Conservation (phyloP, 2,329 filamentous ascomycete genomes). For the Septoria petroselini region DNA sequence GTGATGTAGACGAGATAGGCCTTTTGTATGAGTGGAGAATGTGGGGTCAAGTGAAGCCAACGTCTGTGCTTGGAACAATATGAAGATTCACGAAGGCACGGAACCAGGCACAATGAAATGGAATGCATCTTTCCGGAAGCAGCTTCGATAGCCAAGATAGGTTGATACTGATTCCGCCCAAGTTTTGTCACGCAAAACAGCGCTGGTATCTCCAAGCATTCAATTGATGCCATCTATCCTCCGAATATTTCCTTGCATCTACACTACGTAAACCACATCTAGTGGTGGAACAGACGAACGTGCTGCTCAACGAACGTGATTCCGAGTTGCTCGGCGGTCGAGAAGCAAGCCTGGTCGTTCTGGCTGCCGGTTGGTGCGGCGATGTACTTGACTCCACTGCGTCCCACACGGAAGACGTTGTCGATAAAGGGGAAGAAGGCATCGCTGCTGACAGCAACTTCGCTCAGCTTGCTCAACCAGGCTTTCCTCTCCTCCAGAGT, state of each 20-base stretch:
- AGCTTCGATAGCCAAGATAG: not conserved
- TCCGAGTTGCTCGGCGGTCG: constrained; percentile 84
- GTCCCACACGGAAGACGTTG: constrained; percentile 87
- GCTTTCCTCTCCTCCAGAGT: constrained; percentile 76
- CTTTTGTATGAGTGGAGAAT: constrained; percentile 9
- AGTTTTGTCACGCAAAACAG: not conserved
- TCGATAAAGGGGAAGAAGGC: constrained; percentile 99
- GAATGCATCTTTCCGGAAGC: not conserved
- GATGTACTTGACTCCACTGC: constrained; percentile 92
- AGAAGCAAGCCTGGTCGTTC: constrained; percentile 77
- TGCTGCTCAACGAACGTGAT: constrained; percentile 97
- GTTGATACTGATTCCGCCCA: not conserved
- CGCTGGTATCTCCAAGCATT: constrained; percentile 18
- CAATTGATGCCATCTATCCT: constrained; percentile 6
- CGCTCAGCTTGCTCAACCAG: constrained; percentile 77
- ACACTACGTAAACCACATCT: constrained; percentile 32
- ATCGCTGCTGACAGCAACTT: constrained; percentile 87
- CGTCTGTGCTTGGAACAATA: constrained; percentile 20
- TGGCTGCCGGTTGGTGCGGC: constrained; percentile 88
- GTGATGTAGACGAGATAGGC: constrained; percentile 1
- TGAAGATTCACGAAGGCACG: constrained; percentile 10
- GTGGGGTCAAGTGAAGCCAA: constrained; percentile 12
- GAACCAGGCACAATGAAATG: not conserved
- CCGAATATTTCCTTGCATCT: not conserved
- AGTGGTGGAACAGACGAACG: constrained; percentile 92